Evolutionary conservation across 768 basidiomycete genomes (phyloP), one percentile per base, ranked within the genome.

Genomic region (Serendipita indica): DNA sequence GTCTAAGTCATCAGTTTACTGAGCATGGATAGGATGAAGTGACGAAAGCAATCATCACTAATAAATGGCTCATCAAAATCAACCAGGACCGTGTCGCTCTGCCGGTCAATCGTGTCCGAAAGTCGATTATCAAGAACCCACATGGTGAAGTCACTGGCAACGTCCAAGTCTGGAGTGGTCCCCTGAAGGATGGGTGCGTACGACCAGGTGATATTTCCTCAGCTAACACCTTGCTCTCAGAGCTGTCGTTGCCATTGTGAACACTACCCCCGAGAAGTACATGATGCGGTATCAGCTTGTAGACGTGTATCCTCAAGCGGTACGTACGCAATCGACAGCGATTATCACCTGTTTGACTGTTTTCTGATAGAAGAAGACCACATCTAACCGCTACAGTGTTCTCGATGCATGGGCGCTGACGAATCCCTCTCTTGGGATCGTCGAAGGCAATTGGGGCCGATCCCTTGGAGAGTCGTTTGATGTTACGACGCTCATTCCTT

Each of bases 11-110:
- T 27, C 22, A 54, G 49, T n/a, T 1, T 25, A 46, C 49, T 10
- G n/a, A 4, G 10, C 30, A n/a, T n/a, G 30, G 4, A 20, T 54
- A 54, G 49, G 22, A 54, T 33, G 49, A 69, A 57, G 71, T 72
- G 33, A 73, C 72, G 0, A 62, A 68, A 39, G 59, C 63, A 0
- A 73, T 74, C 63, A 69, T 74, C 61, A 70, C 68, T 22, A 74
- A 74, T 63, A 66, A 69, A 34, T 70, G 67, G 6, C 63, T 74
- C 58, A 72, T 74, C 33, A 70, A 62, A 1, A 64, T 71, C 25
- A 72, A 69, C 59, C 65, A 71, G 59, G 73, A 74, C 61, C 37
- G 67, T 5, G 58, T 49, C 10, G 69, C 69, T 28, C 62, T 64
- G 0, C 67, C 72, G 3, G 72, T 67, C 3, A 66, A 60, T 45